Evolutionary conservation across 441 rosid genomes (phyloP).

Genomic region (Isatis lusitanica): DNA sequence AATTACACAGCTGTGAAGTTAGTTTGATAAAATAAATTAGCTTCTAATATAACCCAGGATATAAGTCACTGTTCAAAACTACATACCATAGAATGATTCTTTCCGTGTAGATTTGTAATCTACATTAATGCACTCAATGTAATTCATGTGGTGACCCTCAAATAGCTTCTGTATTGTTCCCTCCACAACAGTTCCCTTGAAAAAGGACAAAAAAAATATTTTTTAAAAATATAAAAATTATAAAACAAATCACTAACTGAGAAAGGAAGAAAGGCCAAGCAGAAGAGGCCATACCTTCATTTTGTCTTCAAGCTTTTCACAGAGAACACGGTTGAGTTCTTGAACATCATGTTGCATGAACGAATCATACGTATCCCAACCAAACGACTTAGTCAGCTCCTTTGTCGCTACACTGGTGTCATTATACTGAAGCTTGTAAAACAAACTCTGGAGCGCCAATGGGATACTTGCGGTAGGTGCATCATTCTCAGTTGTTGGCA

Average conservation of each 20-base stretch:
- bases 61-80: constrained; percentile 3
- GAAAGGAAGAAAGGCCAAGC: constrained; percentile 1
- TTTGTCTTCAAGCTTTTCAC: constrained; percentile 92
- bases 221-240: constrained; percentile 8
- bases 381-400: constrained; percentile 89
- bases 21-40: constrained; percentile 9
- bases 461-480: constrained; percentile 87
- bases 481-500: constrained; percentile 96
- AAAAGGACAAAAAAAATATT: constrained; percentile 16
- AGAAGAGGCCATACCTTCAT: constrained; percentile 67
- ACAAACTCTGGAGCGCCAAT: constrained; percentile 88
- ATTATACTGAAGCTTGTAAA: constrained; percentile 88
- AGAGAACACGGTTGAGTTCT: constrained; percentile 83
- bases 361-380: constrained; percentile 96
- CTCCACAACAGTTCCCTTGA: constrained; percentile 92
- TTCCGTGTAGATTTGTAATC: constrained; percentile 89
- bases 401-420: constrained; percentile 88
- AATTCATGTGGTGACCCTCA: constrained; percentile 94
- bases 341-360: constrained; percentile 97
- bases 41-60: neutral
- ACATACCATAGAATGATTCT: constrained; percentile 88
- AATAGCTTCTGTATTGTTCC: constrained; percentile 91
- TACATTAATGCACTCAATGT: constrained; percentile 91
- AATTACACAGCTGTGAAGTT: constrained; percentile 18
- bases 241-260: constrained; percentile 22